phyloP scores from a whole-genome alignment of 805 yeast species.

The Candida railenensis region DNA sequence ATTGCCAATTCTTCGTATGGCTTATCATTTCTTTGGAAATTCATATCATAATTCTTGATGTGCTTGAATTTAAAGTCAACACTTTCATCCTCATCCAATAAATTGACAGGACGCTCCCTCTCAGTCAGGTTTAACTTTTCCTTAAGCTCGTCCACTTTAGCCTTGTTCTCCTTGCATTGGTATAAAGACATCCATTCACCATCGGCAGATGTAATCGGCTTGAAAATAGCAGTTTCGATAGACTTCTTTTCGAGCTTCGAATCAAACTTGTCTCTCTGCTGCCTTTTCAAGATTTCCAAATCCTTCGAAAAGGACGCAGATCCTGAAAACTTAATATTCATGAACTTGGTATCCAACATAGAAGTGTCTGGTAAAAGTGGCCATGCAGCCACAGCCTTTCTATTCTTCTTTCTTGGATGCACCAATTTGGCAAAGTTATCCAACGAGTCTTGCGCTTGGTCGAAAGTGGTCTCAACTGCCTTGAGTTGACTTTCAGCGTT shows the following conservation, averaged over 20 bases:
- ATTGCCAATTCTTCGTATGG: conserved; percentile 67
- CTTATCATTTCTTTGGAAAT: conserved; percentile 43
- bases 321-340: conserved; percentile 61
- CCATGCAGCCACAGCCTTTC: conserved; percentile 77
- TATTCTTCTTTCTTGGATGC: conserved; percentile 77
- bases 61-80: conserved; percentile 57
- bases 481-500: conserved; percentile 65
- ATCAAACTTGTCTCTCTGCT: conserved; percentile 26
- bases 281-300: conserved; percentile 25
- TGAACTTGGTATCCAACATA: conserved; percentile 77
- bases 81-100: conserved; percentile 44
- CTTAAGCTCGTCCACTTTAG: conserved; percentile 21
- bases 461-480: conserved; percentile 79
- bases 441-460: conserved; percentile 49
- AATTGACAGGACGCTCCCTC: conserved; percentile 41
- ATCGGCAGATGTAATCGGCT: conserved; percentile 69
- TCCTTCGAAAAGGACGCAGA: conserved; percentile 50
- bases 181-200: conserved; percentile 73
- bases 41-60: conserved; percentile 79
- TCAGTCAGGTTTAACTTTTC: conserved; percentile 35
- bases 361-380: conserved; percentile 86
- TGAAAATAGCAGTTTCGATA: conserved; percentile 62
- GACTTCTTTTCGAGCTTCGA: conserved; percentile 33
- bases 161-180: conserved; percentile 25
- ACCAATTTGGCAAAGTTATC: conserved; percentile 45